phyloP scores from a whole-genome alignment of 495 filamentous ascomycete genomes.

The Aspergillus steynii region DNA sequence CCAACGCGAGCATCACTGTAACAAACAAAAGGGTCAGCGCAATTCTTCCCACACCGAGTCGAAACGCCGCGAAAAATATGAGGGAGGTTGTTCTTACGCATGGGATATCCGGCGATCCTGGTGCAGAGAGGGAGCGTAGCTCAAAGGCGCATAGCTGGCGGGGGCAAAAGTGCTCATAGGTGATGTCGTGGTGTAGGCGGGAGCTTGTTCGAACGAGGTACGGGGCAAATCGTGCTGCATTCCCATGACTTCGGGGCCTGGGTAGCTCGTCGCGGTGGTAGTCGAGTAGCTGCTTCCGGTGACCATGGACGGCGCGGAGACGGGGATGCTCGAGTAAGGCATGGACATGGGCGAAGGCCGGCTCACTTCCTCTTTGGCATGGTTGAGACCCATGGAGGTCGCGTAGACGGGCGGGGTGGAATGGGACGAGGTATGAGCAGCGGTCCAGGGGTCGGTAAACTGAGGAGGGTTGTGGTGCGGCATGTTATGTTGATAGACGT shows the following conservation, averaged over 20 bases:
- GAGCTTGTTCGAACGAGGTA: conserved; percentile 55
- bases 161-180: conserved; percentile 67
- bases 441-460: conserved; percentile 91
- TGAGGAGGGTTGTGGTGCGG: conserved; percentile 71
- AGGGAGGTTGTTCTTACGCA: conserved; percentile 67
- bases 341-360: conserved; percentile 67
- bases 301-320: conserved; percentile 67
- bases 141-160: conserved; percentile 51
- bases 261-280: conserved; percentile 46
- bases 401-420: conserved; percentile 56
- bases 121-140: conserved; percentile 58
- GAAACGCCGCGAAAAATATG: background rate
- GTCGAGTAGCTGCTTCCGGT: conserved; percentile 71
- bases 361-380: conserved; percentile 54
- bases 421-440: conserved; percentile 57
- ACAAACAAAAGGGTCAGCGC: conserved; percentile 10
- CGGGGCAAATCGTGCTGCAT: conserved; percentile 67
- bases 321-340: conserved; percentile 71
- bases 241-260: conserved; percentile 68
- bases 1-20: conserved; percentile 61
- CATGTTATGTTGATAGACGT: conserved; percentile 66
- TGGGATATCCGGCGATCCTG: conserved; percentile 83
- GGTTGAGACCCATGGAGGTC: conserved; percentile 56
- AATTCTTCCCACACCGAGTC: background rate
- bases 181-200: conserved; percentile 67